Evolutionary conservation across 441 rosid species (phyloP).

Genomic region (Gossypium laxum): DNA sequence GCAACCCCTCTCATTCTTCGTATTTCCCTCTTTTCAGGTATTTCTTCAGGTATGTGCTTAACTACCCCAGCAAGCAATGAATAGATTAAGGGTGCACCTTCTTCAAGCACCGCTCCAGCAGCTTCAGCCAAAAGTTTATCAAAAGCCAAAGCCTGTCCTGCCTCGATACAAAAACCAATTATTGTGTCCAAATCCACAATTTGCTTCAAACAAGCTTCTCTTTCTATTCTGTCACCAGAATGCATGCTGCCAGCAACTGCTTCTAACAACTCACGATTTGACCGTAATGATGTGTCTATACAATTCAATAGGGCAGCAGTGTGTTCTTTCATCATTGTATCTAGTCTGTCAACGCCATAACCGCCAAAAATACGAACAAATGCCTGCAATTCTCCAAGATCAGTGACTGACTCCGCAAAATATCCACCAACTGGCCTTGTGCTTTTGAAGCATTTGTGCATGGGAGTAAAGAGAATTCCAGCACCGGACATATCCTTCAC

Average conservation of each 20-base stretch:
- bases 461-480: conserved; percentile 85
- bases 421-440: conserved; percentile 97
- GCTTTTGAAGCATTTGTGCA: conserved; percentile 90
- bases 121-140: conserved; percentile 90
- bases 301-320: conserved; percentile 90
- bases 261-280: conserved; percentile 80
- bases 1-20: conserved; percentile 77
- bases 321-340: conserved; percentile 94
- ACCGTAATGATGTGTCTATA: conserved; percentile 79
- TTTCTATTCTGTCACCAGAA: conserved; percentile 80
- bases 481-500: conserved; percentile 89
- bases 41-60: conserved; percentile 72
- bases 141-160: conserved; percentile 94
- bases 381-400: conserved; percentile 68
- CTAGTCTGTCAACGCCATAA: conserved; percentile 87
- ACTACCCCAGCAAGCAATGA: conserved; percentile 69
- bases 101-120: conserved; percentile 78
- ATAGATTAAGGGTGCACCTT: conserved; percentile 69
- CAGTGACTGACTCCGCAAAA: conserved; percentile 96
- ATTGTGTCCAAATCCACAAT: conserved; percentile 87
- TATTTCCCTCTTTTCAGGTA: conserved; percentile 79
- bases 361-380: conserved; percentile 87
- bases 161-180: conserved; percentile 89
- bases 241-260: conserved; percentile 88
- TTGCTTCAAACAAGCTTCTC: conserved; percentile 71